These are phyloP conservation scores for Ophiostoma quercus DNA, from an alignment of 2,329 filamentous ascomycete genomes.

Conservation along the genomic window DNA sequence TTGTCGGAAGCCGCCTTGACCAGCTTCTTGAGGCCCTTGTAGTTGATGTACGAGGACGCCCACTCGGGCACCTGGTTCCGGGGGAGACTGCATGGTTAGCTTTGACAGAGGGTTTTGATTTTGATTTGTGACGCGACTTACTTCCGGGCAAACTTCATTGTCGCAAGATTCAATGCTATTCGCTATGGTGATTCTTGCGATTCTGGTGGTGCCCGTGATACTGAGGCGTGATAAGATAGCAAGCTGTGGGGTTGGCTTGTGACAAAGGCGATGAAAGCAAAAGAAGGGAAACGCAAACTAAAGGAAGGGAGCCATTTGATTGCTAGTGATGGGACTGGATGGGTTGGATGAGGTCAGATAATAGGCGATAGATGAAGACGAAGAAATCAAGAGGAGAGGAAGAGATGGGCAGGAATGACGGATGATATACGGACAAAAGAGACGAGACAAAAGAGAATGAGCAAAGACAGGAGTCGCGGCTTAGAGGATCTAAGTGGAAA, in stretches of 20 bases:
- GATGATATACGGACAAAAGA: not conserved
- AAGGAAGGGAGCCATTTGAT: slow-evolving; percentile 12
- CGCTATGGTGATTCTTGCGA: not conserved
- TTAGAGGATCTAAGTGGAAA: slow-evolving; percentile 11
- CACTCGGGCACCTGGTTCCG: slow-evolving; percentile 84
- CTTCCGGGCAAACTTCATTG: slow-evolving; percentile 39
- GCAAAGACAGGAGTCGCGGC: not conserved
- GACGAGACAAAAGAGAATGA: not conserved
- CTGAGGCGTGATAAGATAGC: not conserved
- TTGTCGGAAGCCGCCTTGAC: slow-evolving; percentile 73
- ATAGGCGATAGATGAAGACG: not conserved
- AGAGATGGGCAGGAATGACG: not conserved
- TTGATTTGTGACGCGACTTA: slow-evolving; percentile 25
- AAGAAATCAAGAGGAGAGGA: not conserved
- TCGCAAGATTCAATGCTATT: not conserved
- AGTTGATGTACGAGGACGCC: slow-evolving; percentile 79
- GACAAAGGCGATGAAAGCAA: not conserved
- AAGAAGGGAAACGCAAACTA: slow-evolving; percentile 4
- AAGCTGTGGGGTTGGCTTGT: not conserved
- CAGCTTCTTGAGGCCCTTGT: slow-evolving; percentile 89
- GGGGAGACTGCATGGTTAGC: slow-evolving; percentile 44
- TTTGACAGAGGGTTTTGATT: not conserved
- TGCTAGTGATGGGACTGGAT: not conserved
- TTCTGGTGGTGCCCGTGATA: not conserved
- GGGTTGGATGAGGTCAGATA: not conserved